A percentile compares a stretch with the other conserved stretches of the same genome.
Conservation (phyloP, 192 early-diverging fungal genomes). For the Backusella tarrabulga region DNA sequence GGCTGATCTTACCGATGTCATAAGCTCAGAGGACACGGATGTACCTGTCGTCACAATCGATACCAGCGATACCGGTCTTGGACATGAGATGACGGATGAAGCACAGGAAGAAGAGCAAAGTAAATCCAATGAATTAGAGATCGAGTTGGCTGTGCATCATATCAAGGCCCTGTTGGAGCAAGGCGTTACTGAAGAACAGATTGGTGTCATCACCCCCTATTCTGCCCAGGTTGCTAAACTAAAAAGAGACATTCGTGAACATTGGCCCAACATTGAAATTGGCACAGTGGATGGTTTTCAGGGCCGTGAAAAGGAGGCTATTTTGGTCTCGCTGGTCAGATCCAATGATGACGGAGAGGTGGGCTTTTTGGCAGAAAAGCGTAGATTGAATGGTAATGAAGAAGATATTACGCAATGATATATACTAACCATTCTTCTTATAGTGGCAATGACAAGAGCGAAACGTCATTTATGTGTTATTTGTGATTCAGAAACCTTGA, state of each 20-base stretch:
- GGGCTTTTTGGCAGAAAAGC: conserved; percentile 80
- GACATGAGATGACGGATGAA: conserved; percentile 40
- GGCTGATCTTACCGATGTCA: conserved; percentile 58
- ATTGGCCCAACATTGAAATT: conserved; percentile 68
- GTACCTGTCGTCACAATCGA: conserved; percentile 69
- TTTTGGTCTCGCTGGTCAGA: conserved; percentile 79
- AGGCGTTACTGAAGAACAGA: conserved; percentile 60
- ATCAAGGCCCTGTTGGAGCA: conserved; percentile 59
- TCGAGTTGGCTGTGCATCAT: conserved; percentile 58
- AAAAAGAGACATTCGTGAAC: conserved; percentile 46
- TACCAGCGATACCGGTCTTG: conserved; percentile 54
- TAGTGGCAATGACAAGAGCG: conserved; percentile 84
- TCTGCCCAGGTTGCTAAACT: conserved; percentile 69
- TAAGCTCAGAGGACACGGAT: conserved; percentile 56
- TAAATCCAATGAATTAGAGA: conserved; percentile 79
- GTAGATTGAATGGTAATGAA: conserved; percentile 70
- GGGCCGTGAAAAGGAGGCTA: conserved; percentile 88
- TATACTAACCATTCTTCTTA: not conserved
- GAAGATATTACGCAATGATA: no score
- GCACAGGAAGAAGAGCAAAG: conserved; percentile 49
- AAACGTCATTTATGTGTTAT: conserved; percentile 84
- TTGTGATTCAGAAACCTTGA: conserved; percentile 69
- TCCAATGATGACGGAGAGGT: conserved; percentile 76
- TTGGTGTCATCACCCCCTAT: conserved; percentile 90
- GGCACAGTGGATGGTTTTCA: conserved; percentile 90